Percentiles rank a stretch among this genome's conserved stretches.
Evolutionary conservation across 83 land plant genomes (phyloP).

Genomic region (Picea abies): DNA sequence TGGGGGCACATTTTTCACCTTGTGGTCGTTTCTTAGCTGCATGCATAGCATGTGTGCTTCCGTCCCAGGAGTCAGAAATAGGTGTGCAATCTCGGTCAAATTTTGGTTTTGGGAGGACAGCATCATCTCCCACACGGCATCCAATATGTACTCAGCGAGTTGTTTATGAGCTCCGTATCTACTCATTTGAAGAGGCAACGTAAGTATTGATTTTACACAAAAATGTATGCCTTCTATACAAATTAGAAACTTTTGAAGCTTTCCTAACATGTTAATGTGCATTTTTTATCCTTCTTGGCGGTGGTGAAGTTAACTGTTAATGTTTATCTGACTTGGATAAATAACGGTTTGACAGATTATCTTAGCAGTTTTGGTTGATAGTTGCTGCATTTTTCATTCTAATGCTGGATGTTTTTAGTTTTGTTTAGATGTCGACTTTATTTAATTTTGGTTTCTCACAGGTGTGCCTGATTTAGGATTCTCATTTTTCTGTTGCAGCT

Average conservation of each 20-base stretch:
- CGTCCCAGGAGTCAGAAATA: slow-evolving; percentile 67
- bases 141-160: slow-evolving; percentile 84
- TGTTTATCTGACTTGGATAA: neutral
- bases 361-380: neutral
- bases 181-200: slow-evolving; percentile 95
- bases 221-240: neutral
- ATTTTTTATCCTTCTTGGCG: neutral
- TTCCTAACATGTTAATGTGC: too few relatives aligned
- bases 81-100: slow-evolving; percentile 40
- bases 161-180: slow-evolving; percentile 94
- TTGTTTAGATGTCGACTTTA: neutral
- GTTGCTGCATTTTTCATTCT: neutral
- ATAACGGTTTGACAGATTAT: neutral
- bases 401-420: neutral
- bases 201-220: slow-evolving; percentile 26
- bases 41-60: slow-evolving; percentile 92
- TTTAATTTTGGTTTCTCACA: neutral
- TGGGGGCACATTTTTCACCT: slow-evolving; percentile 99
- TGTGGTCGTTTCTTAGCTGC: slow-evolving; percentile 95
- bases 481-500: slow-evolving; percentile 36
- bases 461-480: neutral
- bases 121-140: slow-evolving; percentile 89
- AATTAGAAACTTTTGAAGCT: neutral
- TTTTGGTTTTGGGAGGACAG: slow-evolving; percentile 43
- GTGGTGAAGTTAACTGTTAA: neutral